Conservation (phyloP, 177 flowering plant species). For the Vitis hybrid region DNA sequence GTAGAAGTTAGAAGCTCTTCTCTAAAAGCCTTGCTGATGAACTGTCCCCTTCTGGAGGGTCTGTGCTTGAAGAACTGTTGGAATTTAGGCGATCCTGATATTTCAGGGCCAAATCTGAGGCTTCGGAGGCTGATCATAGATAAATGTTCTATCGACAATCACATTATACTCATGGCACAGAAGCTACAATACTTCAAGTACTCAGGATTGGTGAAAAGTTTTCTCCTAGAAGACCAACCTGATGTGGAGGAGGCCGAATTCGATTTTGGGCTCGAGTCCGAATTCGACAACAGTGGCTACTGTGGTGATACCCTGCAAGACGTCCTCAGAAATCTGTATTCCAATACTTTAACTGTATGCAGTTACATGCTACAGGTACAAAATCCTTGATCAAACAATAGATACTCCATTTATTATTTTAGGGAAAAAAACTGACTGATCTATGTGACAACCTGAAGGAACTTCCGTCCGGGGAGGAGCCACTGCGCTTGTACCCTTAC, state of each 20-base stretch:
- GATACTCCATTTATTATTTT: too few relatives aligned
- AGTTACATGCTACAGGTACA: constrained; percentile 35
- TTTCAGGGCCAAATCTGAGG: neutral
- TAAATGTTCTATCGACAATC: constrained; percentile 6
- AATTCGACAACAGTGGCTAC: constrained; percentile 6
- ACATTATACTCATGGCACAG: constrained; percentile 8
- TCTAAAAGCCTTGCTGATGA: constrained; percentile 5
- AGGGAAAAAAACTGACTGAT: too few relatives aligned
- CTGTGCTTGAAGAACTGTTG: constrained; percentile 24
- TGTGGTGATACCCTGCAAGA: constrained; percentile 13
- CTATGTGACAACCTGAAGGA: too few relatives aligned
- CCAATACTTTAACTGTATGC: constrained; percentile 25
- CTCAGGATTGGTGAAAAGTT: neutral
- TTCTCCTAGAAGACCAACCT: neutral
- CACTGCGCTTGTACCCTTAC: constrained; percentile 1
- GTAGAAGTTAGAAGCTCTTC: neutral
- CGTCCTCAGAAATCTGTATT: neutral
- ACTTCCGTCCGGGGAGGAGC: constrained; percentile 18
- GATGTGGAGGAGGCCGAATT: constrained; percentile 18
- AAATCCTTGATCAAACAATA: too few relatives aligned
- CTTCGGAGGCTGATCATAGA: constrained; percentile 18
- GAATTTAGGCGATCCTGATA: neutral
- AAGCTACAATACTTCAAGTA: constrained; percentile 15
- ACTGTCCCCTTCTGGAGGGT: constrained; percentile 21
- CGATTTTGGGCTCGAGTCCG: constrained; percentile 17